These are phyloP conservation scores for Fragaria vesca DNA, from an alignment of 306 rosid species.

Conservation along the genomic window DNA sequence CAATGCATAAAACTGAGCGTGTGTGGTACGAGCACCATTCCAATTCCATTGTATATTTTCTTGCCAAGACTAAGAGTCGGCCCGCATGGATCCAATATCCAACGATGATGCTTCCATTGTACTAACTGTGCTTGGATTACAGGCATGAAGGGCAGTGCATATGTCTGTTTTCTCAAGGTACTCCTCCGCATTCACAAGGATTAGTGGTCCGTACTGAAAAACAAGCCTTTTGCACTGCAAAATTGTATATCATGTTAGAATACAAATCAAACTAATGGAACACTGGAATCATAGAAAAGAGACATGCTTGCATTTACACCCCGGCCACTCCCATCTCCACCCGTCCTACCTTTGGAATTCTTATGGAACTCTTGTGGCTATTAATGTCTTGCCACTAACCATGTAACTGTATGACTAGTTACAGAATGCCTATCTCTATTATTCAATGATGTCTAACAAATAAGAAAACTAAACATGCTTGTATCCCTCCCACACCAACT, in stretches of 20 bases:
- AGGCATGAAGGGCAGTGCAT: slow-evolving; percentile 71
- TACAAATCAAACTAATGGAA: not conserved
- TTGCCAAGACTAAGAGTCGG: slow-evolving; percentile 32
- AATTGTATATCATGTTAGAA: slow-evolving; percentile 8
- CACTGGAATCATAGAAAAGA: not conserved
- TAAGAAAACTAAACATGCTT: not conserved
- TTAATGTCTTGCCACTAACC: not conserved
- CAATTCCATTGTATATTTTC: not conserved
- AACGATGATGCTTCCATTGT: slow-evolving; percentile 14
- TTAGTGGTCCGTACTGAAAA: slow-evolving; percentile 66
- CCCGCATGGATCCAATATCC: slow-evolving; percentile 9
- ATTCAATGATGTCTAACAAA: not conserved
- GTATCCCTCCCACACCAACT: not conserved
- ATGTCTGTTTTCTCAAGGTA: slow-evolving; percentile 62
- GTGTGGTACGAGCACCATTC: not conserved
- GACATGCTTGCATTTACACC: not conserved
- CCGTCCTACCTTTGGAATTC: not conserved
- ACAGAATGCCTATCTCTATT: not conserved
- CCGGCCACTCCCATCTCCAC: not conserved
- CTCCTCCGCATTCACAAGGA: slow-evolving; percentile 67
- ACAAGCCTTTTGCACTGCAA: slow-evolving; percentile 86
- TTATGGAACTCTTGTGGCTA: not conserved
- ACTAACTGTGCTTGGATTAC: slow-evolving; percentile 28
- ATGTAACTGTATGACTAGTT: not conserved
- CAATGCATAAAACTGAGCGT: not conserved